Evolutionary conservation across 495 filamentous ascomycete genomes (phyloP), one percentile per base, ranked within the genome.

Genomic region (Extremus antarcticus): DNA sequence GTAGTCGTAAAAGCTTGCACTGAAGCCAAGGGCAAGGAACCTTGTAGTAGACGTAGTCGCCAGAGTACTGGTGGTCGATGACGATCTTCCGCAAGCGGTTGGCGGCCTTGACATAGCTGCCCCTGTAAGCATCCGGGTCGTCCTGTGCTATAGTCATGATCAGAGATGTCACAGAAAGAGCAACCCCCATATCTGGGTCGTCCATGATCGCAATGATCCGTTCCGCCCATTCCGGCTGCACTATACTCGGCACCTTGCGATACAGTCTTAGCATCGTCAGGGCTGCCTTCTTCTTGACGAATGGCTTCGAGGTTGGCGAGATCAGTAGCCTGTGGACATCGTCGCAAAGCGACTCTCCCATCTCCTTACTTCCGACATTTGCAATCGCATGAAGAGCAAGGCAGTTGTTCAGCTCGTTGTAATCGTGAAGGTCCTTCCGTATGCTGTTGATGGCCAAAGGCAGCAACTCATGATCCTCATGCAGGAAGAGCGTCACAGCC

Each of bases 251-350:
- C 62, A 90, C 84, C 73, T 97, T 99, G 53, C 94, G 85, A 72
- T 95, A 99, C 15, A 99, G 71, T 45, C 94, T 85, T 23, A 99
- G 82, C n/a, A 99, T 74, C 1, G 94, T 99, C 23, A 99, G 76
- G 3, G 94, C 94, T 3, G 94, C 91, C 75, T 99, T 99, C 76
- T 99, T 99, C 75, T 97, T 99, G 25, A 99, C 94, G 53, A 99
- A 99, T 0, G 92, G 78, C 70, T 96, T 97, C 0, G 91, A 96
- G 16, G 94, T 91, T 32, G 94, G 94, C 25, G 94, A 96, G 54
- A 99, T 96, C 53, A 99, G 71, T 39, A 99, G 74, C 57, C 89
- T 80, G 70, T 99, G 94, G 48, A 99, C 94, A 71, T 99, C 94
- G 7, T 75, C 76, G 68, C 88, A 92, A 50, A 99, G 70, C 2